Conservation (phyloP, 352 stramenopile species). For the Globisporangium recalcitrans region DNA sequence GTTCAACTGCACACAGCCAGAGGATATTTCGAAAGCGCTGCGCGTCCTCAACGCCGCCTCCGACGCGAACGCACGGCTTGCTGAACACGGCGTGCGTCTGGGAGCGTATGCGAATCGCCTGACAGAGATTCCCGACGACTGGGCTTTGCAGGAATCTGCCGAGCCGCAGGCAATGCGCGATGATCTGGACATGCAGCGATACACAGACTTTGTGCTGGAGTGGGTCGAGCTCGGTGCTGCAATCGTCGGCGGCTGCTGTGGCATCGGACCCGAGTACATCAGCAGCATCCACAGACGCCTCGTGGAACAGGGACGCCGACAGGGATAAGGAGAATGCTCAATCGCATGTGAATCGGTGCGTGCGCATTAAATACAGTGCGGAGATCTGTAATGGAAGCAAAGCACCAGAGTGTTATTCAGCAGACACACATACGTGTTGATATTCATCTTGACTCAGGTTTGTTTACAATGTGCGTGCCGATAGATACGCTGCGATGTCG, state of each 20-base stretch:
- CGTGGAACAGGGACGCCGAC: background rate
- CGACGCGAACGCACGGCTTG: constrained; percentile 10
- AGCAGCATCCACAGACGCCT: constrained; percentile 31
- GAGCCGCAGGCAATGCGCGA: constrained; percentile 76
- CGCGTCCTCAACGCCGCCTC: constrained; percentile 36
- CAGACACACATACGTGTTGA: background rate
- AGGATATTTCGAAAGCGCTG: constrained; percentile 78
- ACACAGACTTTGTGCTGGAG: constrained; percentile 59
- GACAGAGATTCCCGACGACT: constrained; percentile 68
- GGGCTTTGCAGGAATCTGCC: constrained; percentile 66
- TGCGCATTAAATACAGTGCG: background rate
- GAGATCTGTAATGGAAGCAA: background rate
- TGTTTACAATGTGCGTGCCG: background rate
- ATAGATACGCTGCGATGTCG: constrained; percentile 31
- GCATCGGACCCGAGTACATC: constrained; percentile 87
- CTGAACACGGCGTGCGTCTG: constrained; percentile 26
- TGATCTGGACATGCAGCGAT: constrained; percentile 69
- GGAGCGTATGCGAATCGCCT: constrained; percentile 89
- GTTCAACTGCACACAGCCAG: constrained; percentile 89
- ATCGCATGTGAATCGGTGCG: background rate
- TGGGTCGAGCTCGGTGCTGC: constrained; percentile 60
- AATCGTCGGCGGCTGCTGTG: constrained; percentile 89
- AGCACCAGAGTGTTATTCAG: background rate
- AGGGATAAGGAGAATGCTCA: background rate
- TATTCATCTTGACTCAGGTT: background rate